Base-by-base conservation (phyloP, 225 moss, liverwort and hornwort genomes). In the Takakia lepidozioides region DNA sequence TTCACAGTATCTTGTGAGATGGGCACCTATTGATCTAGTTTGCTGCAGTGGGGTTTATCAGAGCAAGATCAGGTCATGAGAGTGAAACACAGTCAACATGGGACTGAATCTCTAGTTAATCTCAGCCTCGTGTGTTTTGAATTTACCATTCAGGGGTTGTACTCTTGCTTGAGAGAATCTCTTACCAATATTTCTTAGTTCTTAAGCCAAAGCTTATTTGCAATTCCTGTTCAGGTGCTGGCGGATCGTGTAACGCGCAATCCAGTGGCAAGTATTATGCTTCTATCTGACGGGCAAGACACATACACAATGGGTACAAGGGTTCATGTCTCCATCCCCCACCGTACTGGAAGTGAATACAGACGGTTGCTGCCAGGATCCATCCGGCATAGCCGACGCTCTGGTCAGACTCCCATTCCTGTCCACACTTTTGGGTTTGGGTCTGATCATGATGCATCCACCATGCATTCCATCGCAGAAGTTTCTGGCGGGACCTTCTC, bases 401-500 rank as follows among this genome's bases (percentile, higher is more conserved):
- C 14, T 34, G 67, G 49, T 1, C 63, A 51, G 16, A 29, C 27
- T 19, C 62, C 36, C 19, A 63, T 64, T 5, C 69, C 74, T 13
- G 65, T 75, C 22, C 74, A 75, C 41, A 75, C 74, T 27, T 75
- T 75, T 51, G 74, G 65, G 14, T 75, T 75, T 27, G 74, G 74
- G 16, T 60, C 61, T 7, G 69, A 75, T 47, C 74, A 75, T 22
- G 69, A 69, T 56, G 69, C 69, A 10, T 52, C 61, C 13, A 63
- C 69, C 2, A 61, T 75, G 65, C 74, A 69, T 19, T 64, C 56
- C 13, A 65, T 74, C 9, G 29, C 69, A 34, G 74, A 74, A 28
- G 56, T 52, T 3, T 69, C 69, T 10, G 74, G 74, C 17, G 74
- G 74, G 35, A 74, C 74, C 5, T 74, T 74, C 45, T 74, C 74